These are phyloP conservation scores for Nakaseomyces nivariensis DNA, from an alignment of 1,139 yeast genomes.

Conservation along the genomic window DNA sequence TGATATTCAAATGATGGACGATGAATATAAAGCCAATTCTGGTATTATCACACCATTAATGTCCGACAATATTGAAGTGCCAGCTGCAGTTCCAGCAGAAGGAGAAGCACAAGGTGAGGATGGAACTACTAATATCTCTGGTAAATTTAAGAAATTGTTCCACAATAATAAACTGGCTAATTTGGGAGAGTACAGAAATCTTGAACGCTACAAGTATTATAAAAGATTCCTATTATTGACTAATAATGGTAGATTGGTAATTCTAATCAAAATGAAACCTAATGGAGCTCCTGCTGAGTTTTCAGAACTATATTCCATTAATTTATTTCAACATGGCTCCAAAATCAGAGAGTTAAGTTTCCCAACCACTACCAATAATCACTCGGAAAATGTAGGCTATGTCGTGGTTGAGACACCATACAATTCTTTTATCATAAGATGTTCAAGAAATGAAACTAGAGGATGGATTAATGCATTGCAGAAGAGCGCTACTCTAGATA, in stretches of 20 bases:
- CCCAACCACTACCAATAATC: slow-evolving; percentile 7
- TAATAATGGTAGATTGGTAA: slow-evolving; percentile 23
- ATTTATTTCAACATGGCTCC: slow-evolving; percentile 21
- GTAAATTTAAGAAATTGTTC: slow-evolving; percentile 22
- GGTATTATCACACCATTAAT: slow-evolving; percentile 2
- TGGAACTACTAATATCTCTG: slow-evolving; percentile 13
- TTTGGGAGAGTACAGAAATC: slow-evolving; percentile 6
- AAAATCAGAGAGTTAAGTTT: slow-evolving; percentile 20
- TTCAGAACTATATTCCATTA: slow-evolving; percentile 20
- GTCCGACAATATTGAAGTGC: slow-evolving; percentile 4
- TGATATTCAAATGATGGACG: slow-evolving; percentile 12
- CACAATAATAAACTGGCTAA: slow-evolving; percentile 5
- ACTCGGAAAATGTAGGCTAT: slow-evolving; percentile 7
- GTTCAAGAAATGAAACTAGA: slow-evolving; percentile 10
- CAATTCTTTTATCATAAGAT: slow-evolving; percentile 22
- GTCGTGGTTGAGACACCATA: slow-evolving; percentile 26
- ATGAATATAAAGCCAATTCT: slow-evolving; percentile 7
- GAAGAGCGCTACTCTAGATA: slow-evolving; percentile 8
- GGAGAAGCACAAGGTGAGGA: neutral
- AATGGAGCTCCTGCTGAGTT: slow-evolving; percentile 11
- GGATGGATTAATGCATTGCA: slow-evolving; percentile 23
- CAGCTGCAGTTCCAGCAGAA: neutral
- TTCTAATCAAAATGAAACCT: slow-evolving; percentile 19
- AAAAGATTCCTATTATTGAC: slow-evolving; percentile 22
- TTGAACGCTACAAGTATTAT: slow-evolving; percentile 13